A percentile compares a stretch with the other conserved stretches of the same genome.
Conservation (phyloP, 768 basidiomycete genomes). For the Termitomyces sp. region DNA sequence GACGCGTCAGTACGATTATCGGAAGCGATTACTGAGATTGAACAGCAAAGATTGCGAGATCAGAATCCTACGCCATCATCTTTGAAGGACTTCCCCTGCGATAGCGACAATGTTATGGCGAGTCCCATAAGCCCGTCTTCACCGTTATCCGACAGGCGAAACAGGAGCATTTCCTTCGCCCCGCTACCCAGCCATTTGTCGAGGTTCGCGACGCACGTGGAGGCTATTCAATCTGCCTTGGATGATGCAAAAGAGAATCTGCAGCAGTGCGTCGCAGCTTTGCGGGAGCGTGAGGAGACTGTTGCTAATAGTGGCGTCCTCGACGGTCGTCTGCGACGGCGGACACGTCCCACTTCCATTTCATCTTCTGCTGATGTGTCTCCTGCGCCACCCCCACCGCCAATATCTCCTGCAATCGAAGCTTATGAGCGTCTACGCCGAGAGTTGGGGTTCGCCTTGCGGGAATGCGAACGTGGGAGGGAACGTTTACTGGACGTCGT, state of each 20-base stretch:
- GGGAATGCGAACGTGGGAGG: conserved; percentile 80
- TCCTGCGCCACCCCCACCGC: conserved; percentile 26
- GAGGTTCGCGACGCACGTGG: conserved; percentile 70
- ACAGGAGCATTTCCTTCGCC: conserved; percentile 48
- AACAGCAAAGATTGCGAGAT: conserved; percentile 47
- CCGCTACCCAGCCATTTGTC: conserved; percentile 67
- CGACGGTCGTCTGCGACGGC: conserved; percentile 9
- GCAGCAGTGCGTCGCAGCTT: conserved; percentile 52
- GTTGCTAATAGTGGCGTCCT: conserved; percentile 9
- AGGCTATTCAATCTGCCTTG: conserved; percentile 62
- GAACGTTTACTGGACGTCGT: conserved; percentile 57
- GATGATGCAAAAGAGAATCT: conserved; percentile 69
- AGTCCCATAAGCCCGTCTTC: neutral
- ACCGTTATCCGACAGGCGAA: conserved; percentile 2
- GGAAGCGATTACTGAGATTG: conserved; percentile 58
- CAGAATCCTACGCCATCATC: conserved; percentile 38
- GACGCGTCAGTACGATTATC: conserved; percentile 60
- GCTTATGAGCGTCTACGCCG: conserved; percentile 73
- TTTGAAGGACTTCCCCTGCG: conserved; percentile 5
- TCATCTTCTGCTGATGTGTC: conserved; percentile 17
- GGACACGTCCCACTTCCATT: conserved; percentile 13
- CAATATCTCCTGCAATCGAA: conserved; percentile 46
- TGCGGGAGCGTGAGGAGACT: conserved; percentile 46
- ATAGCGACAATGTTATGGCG: conserved; percentile 8
- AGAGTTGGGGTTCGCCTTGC: conserved; percentile 71